Evolutionary conservation across 2,329 filamentous ascomycete genomes (phyloP), one percentile per base, ranked within the genome.

Genomic region (Colletotrichum horii): DNA sequence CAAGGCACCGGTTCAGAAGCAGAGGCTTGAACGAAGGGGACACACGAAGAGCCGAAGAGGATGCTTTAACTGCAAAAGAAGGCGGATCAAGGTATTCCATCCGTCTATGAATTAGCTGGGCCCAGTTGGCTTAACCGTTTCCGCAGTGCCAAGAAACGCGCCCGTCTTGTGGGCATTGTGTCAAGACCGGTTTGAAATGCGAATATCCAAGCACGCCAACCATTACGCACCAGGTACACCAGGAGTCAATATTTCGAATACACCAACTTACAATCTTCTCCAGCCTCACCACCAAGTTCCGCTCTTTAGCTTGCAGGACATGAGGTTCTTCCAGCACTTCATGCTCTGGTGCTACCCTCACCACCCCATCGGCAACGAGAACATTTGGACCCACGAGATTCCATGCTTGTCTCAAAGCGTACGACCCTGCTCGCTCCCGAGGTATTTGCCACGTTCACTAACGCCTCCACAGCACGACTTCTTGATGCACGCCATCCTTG

Each of bases 281-380:
- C 77, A 91, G 88, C 89, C 90, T n/a, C 88, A 89, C 76, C 84
- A 89, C 77, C 89, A 90, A 77, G 87, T 91, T n/a, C 90, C 89
- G 4, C 82, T 92, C 0, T 92, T 93, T 80, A 91, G 87, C 68
- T 79, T 92, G 71, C 89, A 91, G 66, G 92, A 94, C 79, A 93
- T 94, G 92, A 89, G 91, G 48, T 89, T 93, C 81, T 94, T 94
- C 78, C 92, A 94, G 80, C 91, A 94, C 81, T 94, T 93, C 78
- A 83, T 94, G 19, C 83, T 89, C 32, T 86, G 88, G 43, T 92
- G 91, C 78, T 91, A 91, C 79, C 93, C 93, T 4, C 89, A 92
- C 81, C 87, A 94, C 28, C 92, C 93, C 0, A 83, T 94, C 22
- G 92, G 91, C 55, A 92, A 92, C 76, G 91, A 94, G 77, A 86